phyloP scores from a whole-genome alignment of 495 filamentous ascomycete species.

The Aspergillus saccharolyticus region DNA sequence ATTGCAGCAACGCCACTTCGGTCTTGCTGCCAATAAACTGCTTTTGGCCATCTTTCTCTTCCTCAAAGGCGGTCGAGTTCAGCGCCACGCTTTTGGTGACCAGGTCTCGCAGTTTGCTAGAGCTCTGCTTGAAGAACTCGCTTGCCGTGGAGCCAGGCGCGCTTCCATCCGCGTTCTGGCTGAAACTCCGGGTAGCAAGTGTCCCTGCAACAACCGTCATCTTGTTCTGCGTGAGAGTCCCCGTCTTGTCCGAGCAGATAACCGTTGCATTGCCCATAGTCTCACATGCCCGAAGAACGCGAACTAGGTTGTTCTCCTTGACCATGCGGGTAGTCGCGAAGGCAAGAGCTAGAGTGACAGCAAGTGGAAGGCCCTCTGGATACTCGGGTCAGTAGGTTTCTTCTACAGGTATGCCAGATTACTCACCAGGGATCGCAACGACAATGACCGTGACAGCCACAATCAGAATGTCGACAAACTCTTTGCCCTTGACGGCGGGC shows the following conservation, averaged over 20 bases:
- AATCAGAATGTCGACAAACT: conserved; percentile 64
- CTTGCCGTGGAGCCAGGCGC: conserved; percentile 21
- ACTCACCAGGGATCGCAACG: conserved; percentile 58
- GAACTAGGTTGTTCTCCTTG: conserved; percentile 65
- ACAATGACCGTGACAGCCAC: conserved; percentile 67
- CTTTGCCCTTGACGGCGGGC: conserved; percentile 54
- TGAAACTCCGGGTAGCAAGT: conserved; percentile 52
- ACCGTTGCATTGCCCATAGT: conserved; percentile 71
- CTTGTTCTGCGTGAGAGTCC: conserved; percentile 66
- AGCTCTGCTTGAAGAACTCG: conserved; percentile 36
- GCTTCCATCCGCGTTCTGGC: conserved; percentile 30
- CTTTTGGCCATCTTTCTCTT: conserved; percentile 49
- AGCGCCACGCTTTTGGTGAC: conserved; percentile 57
- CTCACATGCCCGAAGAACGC: conserved; percentile 60
- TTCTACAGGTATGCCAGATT: neutral
- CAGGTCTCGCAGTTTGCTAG: conserved; percentile 39
- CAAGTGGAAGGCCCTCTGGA: conserved; percentile 58
- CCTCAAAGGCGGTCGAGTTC: conserved; percentile 66
- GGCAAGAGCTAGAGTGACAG: conserved; percentile 63
- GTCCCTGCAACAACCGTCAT: conserved; percentile 66
- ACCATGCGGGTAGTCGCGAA: conserved; percentile 67
- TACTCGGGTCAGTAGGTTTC: conserved; percentile 12
- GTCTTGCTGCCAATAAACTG: conserved; percentile 68
- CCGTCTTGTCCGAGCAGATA: conserved; percentile 67
- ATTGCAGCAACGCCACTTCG: conserved; percentile 60